Percentiles rank a stretch among this genome's conserved stretches.
Evolutionary conservation across 345 rosid genomes (phyloP).

Genomic region (Raphanus sativus): DNA sequence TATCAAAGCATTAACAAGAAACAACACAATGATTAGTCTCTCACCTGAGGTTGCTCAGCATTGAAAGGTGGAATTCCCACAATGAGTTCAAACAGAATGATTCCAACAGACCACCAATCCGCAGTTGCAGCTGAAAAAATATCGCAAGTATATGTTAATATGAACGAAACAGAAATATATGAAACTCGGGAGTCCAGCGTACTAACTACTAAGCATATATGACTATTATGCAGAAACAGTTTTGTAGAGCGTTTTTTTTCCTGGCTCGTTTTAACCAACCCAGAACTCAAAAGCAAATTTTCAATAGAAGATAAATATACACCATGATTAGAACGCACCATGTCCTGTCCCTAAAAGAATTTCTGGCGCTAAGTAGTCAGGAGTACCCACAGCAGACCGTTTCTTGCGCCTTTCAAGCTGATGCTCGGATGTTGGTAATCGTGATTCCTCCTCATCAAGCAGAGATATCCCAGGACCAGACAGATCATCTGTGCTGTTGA

Average conservation of each 20-base stretch:
- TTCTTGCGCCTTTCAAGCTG: constrained; percentile 73
- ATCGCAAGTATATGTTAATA: constrained; percentile 7
- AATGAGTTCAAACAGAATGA: constrained; percentile 86
- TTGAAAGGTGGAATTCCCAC: constrained; percentile 99
- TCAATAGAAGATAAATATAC: background rate
- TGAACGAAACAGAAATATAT: constrained; percentile 15
- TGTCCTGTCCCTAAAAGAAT: constrained; percentile 99
- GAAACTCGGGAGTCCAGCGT: background rate
- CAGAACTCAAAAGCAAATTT: constrained; percentile 6
- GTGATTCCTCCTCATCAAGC: constrained; percentile 82
- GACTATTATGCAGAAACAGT: background rate
- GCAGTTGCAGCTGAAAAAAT: constrained; percentile 80
- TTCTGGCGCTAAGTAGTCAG: constrained; percentile 99
- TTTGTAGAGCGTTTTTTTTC: background rate
- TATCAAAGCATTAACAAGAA: constrained; percentile 17
- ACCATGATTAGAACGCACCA: constrained; percentile 60
- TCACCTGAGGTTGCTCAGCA: constrained; percentile 62
- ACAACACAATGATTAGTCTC: constrained; percentile 18
- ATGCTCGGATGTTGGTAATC: constrained; percentile 56
- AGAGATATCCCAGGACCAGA: constrained; percentile 93
- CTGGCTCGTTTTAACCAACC: constrained; percentile 3
- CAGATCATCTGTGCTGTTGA: constrained; percentile 97
- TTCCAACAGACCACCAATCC: constrained; percentile 99
- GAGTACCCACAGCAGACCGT: constrained; percentile 99
- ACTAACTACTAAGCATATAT: background rate